phyloP scores from a whole-genome alignment of 805 yeast species.

The Candida bentonensis region DNA sequence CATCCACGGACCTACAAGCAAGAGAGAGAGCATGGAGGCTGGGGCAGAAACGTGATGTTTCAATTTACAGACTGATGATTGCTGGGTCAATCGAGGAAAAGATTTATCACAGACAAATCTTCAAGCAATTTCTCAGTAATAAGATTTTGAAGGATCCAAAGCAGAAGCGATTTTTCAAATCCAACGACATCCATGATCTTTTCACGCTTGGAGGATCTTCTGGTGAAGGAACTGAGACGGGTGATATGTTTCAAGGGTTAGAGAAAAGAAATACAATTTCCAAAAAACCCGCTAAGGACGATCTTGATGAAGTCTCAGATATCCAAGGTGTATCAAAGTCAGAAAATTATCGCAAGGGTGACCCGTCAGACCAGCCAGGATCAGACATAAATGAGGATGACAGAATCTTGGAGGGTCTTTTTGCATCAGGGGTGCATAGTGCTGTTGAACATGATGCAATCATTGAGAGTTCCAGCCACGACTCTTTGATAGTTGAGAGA shows the following conservation, averaged over 20 bases:
- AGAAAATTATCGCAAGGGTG: slow-evolving; percentile 52
- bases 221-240: slow-evolving; percentile 50
- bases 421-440: slow-evolving; percentile 61
- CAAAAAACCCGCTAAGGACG: slow-evolving; percentile 23
- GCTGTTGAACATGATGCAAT: slow-evolving; percentile 70
- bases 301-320: slow-evolving; percentile 12
- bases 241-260: slow-evolving; percentile 41
- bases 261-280: slow-evolving; percentile 25
- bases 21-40: slow-evolving; percentile 94
- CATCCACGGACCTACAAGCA: slow-evolving; percentile 94
- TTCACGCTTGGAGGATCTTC: slow-evolving; percentile 76
- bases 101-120: slow-evolving; percentile 91
- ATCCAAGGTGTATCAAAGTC: slow-evolving; percentile 25
- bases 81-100: slow-evolving; percentile 95
- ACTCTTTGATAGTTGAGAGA: slow-evolving; percentile 38
- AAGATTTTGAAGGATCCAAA: slow-evolving; percentile 92
- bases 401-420: slow-evolving; percentile 59
- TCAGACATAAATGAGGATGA: slow-evolving; percentile 32
- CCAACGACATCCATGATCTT: slow-evolving; percentile 80
- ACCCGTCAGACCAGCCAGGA: slow-evolving; percentile 8
- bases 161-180: slow-evolving; percentile 83
- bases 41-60: slow-evolving; percentile 87
- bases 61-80: slow-evolving; percentile 80
- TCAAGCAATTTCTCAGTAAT: slow-evolving; percentile 86
- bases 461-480: slow-evolving; percentile 41